Percentiles rank a stretch among this genome's conserved stretches.
These are phyloP conservation scores for Tephrocybe sp. DNA, from an alignment of 768 basidiomycete species.

Conservation along the genomic window DNA sequence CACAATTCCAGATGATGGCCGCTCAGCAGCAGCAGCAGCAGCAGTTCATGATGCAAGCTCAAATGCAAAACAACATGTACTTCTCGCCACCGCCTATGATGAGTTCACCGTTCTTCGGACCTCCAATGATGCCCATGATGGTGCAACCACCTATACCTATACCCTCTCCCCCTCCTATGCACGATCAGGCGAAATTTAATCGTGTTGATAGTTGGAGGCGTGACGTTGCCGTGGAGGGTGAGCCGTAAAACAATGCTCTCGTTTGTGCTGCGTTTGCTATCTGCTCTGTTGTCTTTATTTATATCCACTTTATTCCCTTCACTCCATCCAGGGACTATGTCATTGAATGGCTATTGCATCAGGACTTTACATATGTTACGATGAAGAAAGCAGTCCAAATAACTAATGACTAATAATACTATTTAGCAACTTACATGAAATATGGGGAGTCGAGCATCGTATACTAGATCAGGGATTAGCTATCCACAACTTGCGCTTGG, in stretches of 20 bases:
- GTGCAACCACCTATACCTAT: slow-evolving; percentile 42
- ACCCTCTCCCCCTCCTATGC: slow-evolving; percentile 63
- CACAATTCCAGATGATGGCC: slow-evolving; percentile 60
- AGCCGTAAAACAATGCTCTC: slow-evolving; percentile 22
- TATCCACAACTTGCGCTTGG: slow-evolving; percentile 73
- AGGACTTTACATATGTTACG: slow-evolving; percentile 12
- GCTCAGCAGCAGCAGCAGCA: slow-evolving; percentile 58
- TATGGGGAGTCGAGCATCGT: neutral
- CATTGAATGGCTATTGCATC: slow-evolving; percentile 2
- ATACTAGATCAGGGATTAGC: slow-evolving; percentile 51
- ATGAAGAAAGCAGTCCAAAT: slow-evolving; percentile 6
- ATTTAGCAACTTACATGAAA: slow-evolving; percentile 1
- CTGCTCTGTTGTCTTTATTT: too few species aligned
- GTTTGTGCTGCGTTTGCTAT: too few species aligned
- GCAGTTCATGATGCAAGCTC: slow-evolving; percentile 75
- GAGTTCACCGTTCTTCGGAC: slow-evolving; percentile 64
- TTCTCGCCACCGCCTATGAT: slow-evolving; percentile 69
- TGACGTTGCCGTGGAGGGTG: slow-evolving; percentile 74
- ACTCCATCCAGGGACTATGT: neutral
- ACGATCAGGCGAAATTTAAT: slow-evolving; percentile 66
- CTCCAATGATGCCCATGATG: slow-evolving; percentile 54
- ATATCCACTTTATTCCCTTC: neutral
- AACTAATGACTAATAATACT: slow-evolving; percentile 17
- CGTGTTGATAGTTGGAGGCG: slow-evolving; percentile 82
- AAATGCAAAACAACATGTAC: slow-evolving; percentile 74